Base-by-base conservation (phyloP, 495 filamentous ascomycete species). In the Articulospora tetracladia region DNA sequence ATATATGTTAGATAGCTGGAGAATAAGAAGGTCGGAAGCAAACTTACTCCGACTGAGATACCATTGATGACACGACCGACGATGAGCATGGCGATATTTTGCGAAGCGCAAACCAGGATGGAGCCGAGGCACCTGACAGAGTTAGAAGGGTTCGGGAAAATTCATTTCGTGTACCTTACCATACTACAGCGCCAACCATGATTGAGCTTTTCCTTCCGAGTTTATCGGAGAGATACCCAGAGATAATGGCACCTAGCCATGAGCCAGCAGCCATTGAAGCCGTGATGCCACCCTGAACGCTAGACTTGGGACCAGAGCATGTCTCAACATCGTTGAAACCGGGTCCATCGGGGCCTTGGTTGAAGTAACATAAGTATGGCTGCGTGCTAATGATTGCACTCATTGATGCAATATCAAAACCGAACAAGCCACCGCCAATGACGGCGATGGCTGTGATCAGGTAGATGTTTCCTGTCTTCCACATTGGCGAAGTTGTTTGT, bases 331-430 rank as follows among this genome's bases (percentile, higher is more conserved):
- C 46, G 39, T 62, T 62, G 53, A 52, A 62, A 58, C 57, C 68
- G 61, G 49, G 76, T 69, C 60, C 60, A 46, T 63, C 60, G n/a
- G 60, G 60, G 0, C 74, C 73, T 53, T 79, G 73, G 68, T 86
- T 79, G 70, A 87, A 89, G 72, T 85, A 86, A 62, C 84, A 85
- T 26, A 81, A 74, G 65, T 87, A 88, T 13, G 82, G 74, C 11
- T 75, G 71, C 3, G 80, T 81, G 32, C 73, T 74, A 71, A 86
- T 84, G 62, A 89, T 88, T 53, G 88, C 89, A 26, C 83, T 88
- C 88, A 91, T 87, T 17, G 86, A 90, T 52, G 83, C 82, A 68
- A 91, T 90, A 75, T 91, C 89, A 64, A 92, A 91, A 57, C 89
- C 89, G 63, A 93, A 92, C 19, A 93, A 79, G 52, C 83, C 86